A percentile compares a stretch with the other conserved stretches of the same genome.
Conservation (phyloP, 805 yeast species). For the Komagataella kurtzmanii region DNA sequence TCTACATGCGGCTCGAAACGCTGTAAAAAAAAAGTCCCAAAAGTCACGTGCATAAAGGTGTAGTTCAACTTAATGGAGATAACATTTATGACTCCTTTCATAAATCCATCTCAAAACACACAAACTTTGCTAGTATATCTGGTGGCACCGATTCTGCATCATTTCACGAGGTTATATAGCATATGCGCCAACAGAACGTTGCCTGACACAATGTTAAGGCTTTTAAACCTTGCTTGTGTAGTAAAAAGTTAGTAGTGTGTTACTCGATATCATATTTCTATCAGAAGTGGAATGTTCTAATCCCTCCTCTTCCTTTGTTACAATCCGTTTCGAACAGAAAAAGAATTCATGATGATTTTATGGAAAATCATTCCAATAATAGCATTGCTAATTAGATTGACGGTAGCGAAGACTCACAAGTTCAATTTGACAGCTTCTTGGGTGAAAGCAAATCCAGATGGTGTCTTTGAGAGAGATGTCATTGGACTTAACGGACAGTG, state of each 20-base stretch:
- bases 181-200: no score
- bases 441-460: slow-evolving; percentile 52
- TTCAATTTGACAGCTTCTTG: slow-evolving; percentile 55
- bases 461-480: slow-evolving; percentile 26
- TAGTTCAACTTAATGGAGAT: neutral
- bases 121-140: neutral
- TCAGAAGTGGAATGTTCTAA: neutral
- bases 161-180: neutral
- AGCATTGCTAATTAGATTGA: slow-evolving; percentile 1
- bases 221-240: no score
- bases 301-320: neutral
- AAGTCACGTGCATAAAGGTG: neutral
- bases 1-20: neutral
- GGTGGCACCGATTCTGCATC: neutral
- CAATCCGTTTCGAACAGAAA: neutral
- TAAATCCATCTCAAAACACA: no score
- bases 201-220: no score
- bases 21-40: neutral
- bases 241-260: neutral
- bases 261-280: neutral
- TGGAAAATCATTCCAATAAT: neutral
- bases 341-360: neutral
- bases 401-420: slow-evolving; percentile 36
- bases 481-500: slow-evolving; percentile 39
- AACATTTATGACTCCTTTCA: neutral